A percentile compares a stretch with the other conserved stretches of the same genome.
Evolutionary conservation across 176 grass and related monocot genomes (phyloP).

Genomic region (Echinochloa phyllopogon): DNA sequence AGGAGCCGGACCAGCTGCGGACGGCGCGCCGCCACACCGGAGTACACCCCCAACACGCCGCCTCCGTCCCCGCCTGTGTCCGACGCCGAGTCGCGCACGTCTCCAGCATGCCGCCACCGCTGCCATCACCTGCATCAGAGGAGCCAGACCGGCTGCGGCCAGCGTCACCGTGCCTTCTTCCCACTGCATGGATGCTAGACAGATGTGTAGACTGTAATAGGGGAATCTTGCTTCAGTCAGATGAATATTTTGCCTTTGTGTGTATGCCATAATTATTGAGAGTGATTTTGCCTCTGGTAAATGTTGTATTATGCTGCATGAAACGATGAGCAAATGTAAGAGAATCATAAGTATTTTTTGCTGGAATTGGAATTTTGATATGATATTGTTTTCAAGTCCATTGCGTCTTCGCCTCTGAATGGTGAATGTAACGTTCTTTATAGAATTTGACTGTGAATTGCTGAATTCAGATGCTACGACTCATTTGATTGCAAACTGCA

Average conservation of each 20-base stretch:
- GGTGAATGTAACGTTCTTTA: background rate
- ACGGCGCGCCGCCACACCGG: background rate
- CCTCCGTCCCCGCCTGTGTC: background rate
- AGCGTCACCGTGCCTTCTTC: background rate
- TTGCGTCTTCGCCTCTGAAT: background rate
- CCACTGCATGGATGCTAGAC: background rate
- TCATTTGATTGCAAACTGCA: background rate
- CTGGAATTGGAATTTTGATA: background rate
- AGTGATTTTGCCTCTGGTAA: background rate
- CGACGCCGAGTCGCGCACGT: background rate
- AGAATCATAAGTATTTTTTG: background rate
- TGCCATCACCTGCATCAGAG: background rate
- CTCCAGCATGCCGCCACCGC: background rate
- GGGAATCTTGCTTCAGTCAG: background rate
- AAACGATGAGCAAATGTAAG: background rate
- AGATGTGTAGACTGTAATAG: background rate
- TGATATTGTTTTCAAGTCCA: background rate
- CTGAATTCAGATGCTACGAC: no score
- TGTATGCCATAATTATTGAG: background rate
- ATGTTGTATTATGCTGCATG: background rate
- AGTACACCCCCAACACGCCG: constrained; percentile 21
- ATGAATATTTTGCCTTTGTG: background rate
- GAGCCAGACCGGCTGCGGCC: background rate
- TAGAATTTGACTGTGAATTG: background rate
- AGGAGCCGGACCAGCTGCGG: background rate